Percentiles rank a stretch among this genome's conserved stretches.
Evolutionary conservation across 2,329 filamentous ascomycete species (phyloP).

Genomic region (Colletotrichum sp.): DNA sequence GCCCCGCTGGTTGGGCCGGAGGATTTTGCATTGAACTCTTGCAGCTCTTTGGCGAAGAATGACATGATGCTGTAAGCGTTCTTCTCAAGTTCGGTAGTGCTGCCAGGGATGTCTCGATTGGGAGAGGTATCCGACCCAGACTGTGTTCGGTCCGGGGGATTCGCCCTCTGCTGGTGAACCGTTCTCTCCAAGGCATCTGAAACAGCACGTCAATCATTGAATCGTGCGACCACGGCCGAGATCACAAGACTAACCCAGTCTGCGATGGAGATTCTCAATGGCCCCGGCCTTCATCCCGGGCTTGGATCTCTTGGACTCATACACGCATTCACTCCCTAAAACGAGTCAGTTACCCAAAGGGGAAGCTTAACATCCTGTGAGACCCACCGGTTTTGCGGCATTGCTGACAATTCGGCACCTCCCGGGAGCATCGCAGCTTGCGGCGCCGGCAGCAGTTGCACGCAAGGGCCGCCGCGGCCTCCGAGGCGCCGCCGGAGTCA

Average conservation of each 20-base stretch:
- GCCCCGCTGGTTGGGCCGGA: neutral
- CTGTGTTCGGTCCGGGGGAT: neutral
- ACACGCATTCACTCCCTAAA: conserved; percentile 29
- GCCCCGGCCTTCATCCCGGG: conserved; percentile 41
- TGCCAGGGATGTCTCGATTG: neutral
- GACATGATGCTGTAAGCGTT: conserved; percentile 10
- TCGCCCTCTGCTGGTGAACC: neutral
- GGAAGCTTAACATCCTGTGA: neutral
- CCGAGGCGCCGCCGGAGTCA: conserved; percentile 44
- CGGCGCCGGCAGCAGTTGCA: conserved; percentile 16
- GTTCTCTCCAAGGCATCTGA: conserved; percentile 22
- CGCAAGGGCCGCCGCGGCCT: conserved; percentile 42
- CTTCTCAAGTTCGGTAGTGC: neutral
- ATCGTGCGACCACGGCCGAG: neutral
- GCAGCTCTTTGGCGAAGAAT: conserved; percentile 12
- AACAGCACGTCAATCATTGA: neutral
- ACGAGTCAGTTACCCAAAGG: neutral
- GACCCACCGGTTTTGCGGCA: conserved; percentile 14
- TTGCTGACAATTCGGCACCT: conserved; percentile 11
- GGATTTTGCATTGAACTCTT: neutral
- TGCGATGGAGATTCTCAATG: conserved; percentile 36
- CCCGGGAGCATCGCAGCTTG: conserved; percentile 7
- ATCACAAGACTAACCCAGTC: conserved; percentile 27
- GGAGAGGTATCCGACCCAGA: neutral
- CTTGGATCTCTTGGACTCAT: conserved; percentile 34